Evolutionary conservation across 1,284 basidiomycete genomes (phyloP).

Genomic region (Ceratobasidium sp.): DNA sequence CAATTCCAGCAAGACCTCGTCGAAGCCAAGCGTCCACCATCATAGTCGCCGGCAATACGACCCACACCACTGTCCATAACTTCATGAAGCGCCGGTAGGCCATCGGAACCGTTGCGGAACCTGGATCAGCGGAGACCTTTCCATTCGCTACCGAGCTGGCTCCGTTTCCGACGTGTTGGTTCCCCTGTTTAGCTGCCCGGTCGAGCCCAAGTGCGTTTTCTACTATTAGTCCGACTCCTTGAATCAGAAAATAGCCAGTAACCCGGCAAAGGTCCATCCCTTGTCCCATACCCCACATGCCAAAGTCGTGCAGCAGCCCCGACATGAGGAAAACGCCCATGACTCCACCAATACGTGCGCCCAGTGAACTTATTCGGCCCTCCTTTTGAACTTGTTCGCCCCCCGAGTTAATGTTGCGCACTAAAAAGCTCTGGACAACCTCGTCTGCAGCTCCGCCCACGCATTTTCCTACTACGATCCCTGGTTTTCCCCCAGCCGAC

Average conservation of each 20-base stretch:
- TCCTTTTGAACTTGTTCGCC: neutral
- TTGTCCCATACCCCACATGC: slow-evolving; percentile 67
- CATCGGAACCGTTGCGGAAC: too few species aligned
- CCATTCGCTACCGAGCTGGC: neutral
- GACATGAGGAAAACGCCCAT: slow-evolving; percentile 69
- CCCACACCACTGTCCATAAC: slow-evolving; percentile 32
- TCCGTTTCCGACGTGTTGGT: neutral
- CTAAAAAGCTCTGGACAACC: neutral
- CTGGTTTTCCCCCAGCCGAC: slow-evolving; percentile 4
- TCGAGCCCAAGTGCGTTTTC: slow-evolving; percentile 55
- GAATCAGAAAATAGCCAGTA: slow-evolving; percentile 67
- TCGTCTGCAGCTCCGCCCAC: neutral
- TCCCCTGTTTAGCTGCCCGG: neutral
- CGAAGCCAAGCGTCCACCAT: slow-evolving; percentile 37
- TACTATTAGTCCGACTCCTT: slow-evolving; percentile 63
- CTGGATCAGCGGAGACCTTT: neutral
- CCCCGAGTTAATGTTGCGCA: neutral
- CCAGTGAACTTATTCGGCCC: neutral
- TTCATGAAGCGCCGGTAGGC: slow-evolving; percentile 14
- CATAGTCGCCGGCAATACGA: slow-evolving; percentile 20
- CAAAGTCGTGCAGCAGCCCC: slow-evolving; percentile 66
- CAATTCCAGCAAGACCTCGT: slow-evolving; percentile 20
- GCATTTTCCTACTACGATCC: neutral
- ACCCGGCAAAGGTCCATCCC: slow-evolving; percentile 62
- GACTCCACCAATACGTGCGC: slow-evolving; percentile 56